Base-by-base conservation (phyloP, 345 rosid genomes). In the Geranium brycei region DNA sequence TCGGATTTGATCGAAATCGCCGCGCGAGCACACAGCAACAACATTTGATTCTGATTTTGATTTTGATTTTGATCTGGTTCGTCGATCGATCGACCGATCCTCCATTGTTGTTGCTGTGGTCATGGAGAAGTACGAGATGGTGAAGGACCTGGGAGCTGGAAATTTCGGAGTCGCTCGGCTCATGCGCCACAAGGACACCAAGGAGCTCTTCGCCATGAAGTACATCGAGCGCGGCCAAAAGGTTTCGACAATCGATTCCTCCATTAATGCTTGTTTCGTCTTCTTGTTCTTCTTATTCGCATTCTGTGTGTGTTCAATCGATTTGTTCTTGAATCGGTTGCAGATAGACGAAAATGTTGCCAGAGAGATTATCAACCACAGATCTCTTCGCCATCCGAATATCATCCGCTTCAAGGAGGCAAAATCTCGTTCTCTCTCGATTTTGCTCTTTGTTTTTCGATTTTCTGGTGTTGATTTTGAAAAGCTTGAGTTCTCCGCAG, bases 301-400 rank as follows among this genome's bases (percentile, higher is more conserved):
- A 23, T 23, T 23, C 28, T 23, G 2, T 23, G 28, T 23, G 2
- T 23, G 2, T 23, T 35, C 41, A 35, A 35, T 35, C 41, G 2
- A 23, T 23, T 4, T 7, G 7, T 35, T 1, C 41, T 35, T 35
- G 5, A 40, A 7, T 13, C 38, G 62, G 11, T 51, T 68, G 74
- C 87, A 88, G 97, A 87, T 88, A 41, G 97, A 91, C 65, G 96
- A 91, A 83, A 88, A 91, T 69, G 97, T 91, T 16, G 96, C 91
- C 0, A 85, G 96, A 71, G 97, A 91, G 87, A 91, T 91, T 62
- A 88, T 88, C 63, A 91, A 88, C 77, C 97, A 91, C 80, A 81
- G 97, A 80, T 88, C 95, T 62, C 91, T 88, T 35, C 78, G 86
- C 69, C 96, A 91, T 76, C 91, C 97, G 1, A 91, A 91, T 77